A percentile compares a stretch with the other conserved stretches of the same genome.
phyloP scores from a whole-genome alignment of 345 rosid genomes.

The Acer negundo region DNA sequence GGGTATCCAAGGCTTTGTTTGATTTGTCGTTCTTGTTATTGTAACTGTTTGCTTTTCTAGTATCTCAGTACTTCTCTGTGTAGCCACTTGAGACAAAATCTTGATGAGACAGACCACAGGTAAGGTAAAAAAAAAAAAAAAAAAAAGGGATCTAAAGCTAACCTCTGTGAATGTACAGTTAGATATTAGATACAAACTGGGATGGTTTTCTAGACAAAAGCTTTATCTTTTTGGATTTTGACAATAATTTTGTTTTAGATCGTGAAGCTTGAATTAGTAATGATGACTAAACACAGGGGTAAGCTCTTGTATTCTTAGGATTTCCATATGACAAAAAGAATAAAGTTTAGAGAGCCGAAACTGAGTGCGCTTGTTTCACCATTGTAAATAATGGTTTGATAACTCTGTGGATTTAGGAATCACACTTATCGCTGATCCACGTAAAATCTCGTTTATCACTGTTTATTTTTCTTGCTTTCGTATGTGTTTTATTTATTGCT shows the following conservation, averaged over 20 bases:
- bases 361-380: too few species aligned
- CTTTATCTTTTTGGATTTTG: neutral
- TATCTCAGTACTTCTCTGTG: neutral
- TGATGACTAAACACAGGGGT: too few species aligned
- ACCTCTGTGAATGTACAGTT: constrained; percentile 19
- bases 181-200: neutral
- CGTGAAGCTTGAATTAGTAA: too few species aligned
- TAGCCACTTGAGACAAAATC: neutral
- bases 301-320: too few species aligned
- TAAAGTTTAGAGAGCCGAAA: too few species aligned
- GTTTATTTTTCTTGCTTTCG: too few species aligned
- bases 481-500: too few species aligned
- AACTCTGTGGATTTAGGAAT: too few species aligned
- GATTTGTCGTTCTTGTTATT: neutral
- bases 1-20: constrained; percentile 19
- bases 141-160: neutral
- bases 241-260: neutral
- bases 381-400: too few species aligned
- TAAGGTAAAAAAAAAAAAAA: neutral
- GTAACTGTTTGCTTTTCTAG: neutral
- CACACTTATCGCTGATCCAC: too few species aligned
- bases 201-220: neutral
- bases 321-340: too few species aligned
- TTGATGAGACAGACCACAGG: neutral
- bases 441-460: too few species aligned